phyloP scores from a whole-genome alignment of 208 protist species.

The Trypanosoma rangeli region DNA sequence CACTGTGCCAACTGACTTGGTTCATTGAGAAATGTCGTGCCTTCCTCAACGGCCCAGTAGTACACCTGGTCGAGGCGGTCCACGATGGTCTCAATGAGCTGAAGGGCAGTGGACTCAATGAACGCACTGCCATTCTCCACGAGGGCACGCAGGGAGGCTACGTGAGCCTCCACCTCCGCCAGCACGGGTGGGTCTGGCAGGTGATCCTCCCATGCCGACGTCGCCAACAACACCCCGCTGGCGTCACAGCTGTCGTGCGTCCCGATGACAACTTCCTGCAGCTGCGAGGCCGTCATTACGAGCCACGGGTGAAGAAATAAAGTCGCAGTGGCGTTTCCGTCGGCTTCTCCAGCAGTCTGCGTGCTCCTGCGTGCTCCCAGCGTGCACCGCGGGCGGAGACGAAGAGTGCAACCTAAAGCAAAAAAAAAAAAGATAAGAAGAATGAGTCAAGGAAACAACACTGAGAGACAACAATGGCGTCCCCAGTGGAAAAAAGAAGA shows the following conservation, averaged over 20 bases:
- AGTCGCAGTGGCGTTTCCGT: not conserved
- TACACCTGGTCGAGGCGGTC: slow-evolving; percentile 61
- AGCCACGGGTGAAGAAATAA: not conserved
- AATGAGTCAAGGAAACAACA: not conserved
- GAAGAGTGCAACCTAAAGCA: slow-evolving; percentile 13
- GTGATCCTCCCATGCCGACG: slow-evolving; percentile 10
- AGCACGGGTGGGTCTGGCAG: slow-evolving; percentile 1
- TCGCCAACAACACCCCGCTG: slow-evolving; percentile 17
- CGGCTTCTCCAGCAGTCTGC: not conserved
- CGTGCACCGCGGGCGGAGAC: not conserved
- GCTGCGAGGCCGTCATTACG: not conserved
- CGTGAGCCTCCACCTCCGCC: slow-evolving; percentile 20
- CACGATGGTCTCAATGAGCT: slow-evolving; percentile 33
- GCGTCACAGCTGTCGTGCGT: slow-evolving; percentile 22
- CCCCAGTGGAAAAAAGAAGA: no score
- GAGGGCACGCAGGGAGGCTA: slow-evolving; percentile 17
- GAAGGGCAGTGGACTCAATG: slow-evolving; percentile 33
- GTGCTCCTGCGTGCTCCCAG: no score
- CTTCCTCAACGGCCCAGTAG: slow-evolving; percentile 78
- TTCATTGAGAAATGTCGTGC: slow-evolving; percentile 38
- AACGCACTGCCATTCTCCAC: slow-evolving; percentile 15
- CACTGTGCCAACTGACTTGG: slow-evolving; percentile 60
- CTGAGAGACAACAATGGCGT: no score
- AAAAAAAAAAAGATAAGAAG: slow-evolving; percentile 1
- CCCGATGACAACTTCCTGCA: slow-evolving; percentile 43